These are phyloP conservation scores for Penicillium italicum DNA, from an alignment of 2,329 filamentous ascomycete species.

Conservation along the genomic window DNA sequence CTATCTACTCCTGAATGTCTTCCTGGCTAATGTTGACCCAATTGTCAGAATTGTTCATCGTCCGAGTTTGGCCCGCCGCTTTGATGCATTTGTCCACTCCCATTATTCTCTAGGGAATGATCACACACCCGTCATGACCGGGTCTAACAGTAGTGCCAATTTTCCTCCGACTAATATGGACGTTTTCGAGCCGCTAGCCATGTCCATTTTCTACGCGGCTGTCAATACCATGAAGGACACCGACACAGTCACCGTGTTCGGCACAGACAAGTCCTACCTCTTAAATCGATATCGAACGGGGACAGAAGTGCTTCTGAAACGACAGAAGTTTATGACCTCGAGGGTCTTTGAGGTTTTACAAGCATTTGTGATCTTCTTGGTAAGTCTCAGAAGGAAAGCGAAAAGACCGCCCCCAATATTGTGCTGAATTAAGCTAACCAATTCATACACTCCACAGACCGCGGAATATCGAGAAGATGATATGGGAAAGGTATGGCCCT, in stretches of 20 bases:
- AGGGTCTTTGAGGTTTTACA: neutral
- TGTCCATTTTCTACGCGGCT: neutral
- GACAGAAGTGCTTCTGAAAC: neutral
- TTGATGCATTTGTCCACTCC: neutral
- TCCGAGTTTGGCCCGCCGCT: neutral
- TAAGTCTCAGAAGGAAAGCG: neutral
- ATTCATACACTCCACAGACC: neutral
- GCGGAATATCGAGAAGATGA: neutral
- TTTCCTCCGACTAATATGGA: neutral
- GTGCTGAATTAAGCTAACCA: neutral
- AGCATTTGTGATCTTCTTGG: neutral
- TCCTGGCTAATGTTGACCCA: neutral
- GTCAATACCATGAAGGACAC: neutral
- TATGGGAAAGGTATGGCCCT: neutral
- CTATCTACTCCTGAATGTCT: neutral
- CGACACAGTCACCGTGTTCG: neutral
- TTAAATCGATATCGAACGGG: neutral
- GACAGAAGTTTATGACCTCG: neutral
- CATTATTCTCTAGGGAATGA: neutral
- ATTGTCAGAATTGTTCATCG: neutral
- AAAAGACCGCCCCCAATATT: neutral
- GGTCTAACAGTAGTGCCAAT: neutral
- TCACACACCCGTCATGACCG: neutral
- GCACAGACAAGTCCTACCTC: neutral
- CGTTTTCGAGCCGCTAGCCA: neutral